Evolutionary conservation across 805 yeast genomes (phyloP), one percentile per base, ranked within the genome.

Genomic region (Naumovozyma baii): DNA sequence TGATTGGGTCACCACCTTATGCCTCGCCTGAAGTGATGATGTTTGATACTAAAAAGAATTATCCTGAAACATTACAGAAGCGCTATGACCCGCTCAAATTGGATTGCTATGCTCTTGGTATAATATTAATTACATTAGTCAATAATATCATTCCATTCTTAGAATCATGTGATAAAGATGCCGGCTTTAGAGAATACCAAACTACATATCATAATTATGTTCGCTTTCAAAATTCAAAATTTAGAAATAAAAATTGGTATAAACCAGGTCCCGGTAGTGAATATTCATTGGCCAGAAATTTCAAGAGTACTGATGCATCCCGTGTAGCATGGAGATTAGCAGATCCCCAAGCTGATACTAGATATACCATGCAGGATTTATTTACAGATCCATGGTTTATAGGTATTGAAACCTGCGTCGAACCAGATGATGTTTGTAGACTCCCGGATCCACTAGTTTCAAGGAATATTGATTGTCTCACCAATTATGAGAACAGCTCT

Each of bases 1-100:
- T 72, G 55, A 80, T 81, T 33, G 92, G 94, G 2, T 80, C 88
- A 1, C 85, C 92, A 3, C 92, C 92, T 1, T 83, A 80, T 57
- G 74, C 80, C 10, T 77, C 90, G 3, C 92, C 94, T 1, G 92
- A 83, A 59, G 83, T 81, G 13, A 71, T 76, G 73, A 55, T 62
- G 19, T 71, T 64, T 30, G 60, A 54, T 39, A 39, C 52, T 7
- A 51, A 58, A 39, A 52, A 56, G 37, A 39, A 41, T n/a, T 47
- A 54, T 65, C 65, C 59, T 49, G 62, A 51, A 54, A 37, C 49
- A 35, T 37, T 36, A 37, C 56, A 49, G 16, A 52, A 55, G 20
- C 61, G 71, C 4, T 78, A 76, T 59, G 74, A 80, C 53, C 82
- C 87, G 0, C 77, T 75, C 50, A 69, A 70, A 44, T 74, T 81